phyloP scores from a whole-genome alignment of 2,329 filamentous ascomycete species.

The Juglanconis oblonga region DNA sequence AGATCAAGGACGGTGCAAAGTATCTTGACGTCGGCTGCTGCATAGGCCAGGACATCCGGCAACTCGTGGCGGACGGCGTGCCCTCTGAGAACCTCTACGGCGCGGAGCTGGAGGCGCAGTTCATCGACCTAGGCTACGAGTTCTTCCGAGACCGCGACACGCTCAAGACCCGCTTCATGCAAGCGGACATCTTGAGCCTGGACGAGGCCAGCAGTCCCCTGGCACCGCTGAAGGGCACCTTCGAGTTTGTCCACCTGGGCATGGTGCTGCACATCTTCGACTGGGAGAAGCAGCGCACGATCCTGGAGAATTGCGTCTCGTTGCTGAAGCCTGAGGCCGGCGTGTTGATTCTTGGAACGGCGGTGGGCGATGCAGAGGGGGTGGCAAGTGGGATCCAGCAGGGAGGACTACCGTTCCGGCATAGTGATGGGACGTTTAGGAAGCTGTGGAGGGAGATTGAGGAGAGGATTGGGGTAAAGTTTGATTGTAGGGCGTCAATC shows the following conservation, averaged over 20 bases:
- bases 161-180: slow-evolving; percentile 20
- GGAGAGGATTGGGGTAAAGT: slow-evolving; percentile 13
- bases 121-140: slow-evolving; percentile 33
- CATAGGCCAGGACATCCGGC: slow-evolving; percentile 43
- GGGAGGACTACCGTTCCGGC: background rate
- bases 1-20: slow-evolving; percentile 24
- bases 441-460: slow-evolving; percentile 19
- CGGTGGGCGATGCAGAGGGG: slow-evolving; percentile 17
- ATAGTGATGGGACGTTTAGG: slow-evolving; percentile 19
- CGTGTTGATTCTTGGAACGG: slow-evolving; percentile 15
- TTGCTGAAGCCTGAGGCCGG: slow-evolving; percentile 22
- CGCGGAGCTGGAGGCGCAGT: slow-evolving; percentile 32
- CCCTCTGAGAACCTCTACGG: slow-evolving; percentile 35
- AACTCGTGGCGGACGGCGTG: slow-evolving; percentile 37
- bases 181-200: slow-evolving; percentile 26
- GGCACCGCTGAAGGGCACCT: slow-evolving; percentile 21
- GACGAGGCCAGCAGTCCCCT: slow-evolving; percentile 17
- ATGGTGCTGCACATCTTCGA: slow-evolving; percentile 32
- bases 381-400: background rate
- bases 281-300: slow-evolving; percentile 26
- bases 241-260: slow-evolving; percentile 29
- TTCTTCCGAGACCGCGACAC: slow-evolving; percentile 30
- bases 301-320: slow-evolving; percentile 24
- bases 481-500: background rate
- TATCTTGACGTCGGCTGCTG: slow-evolving; percentile 42